Evolutionary conservation across 2,329 filamentous ascomycete genomes (phyloP).

Genomic region (Arthroderma sp.): DNA sequence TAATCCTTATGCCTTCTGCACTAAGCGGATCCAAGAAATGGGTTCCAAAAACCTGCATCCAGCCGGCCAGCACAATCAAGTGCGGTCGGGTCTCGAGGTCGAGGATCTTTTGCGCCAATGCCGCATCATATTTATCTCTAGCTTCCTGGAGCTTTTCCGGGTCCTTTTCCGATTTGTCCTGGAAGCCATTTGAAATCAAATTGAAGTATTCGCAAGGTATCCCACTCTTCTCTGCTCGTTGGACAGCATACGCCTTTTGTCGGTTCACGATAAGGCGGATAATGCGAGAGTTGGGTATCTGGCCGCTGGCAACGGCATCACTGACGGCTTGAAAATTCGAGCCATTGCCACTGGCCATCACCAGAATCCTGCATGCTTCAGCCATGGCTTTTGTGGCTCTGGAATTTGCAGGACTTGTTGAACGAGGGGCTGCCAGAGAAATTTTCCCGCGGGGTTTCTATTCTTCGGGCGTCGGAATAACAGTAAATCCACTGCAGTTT

Average conservation of each 20-base stretch:
- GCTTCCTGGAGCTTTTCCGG: conserved; percentile 38
- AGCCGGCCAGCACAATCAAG: conserved; percentile 68
- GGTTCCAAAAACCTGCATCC: conserved; percentile 69
- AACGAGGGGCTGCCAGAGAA: too few relatives aligned
- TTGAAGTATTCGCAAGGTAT: conserved; percentile 76
- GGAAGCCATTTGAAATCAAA: conserved; percentile 36
- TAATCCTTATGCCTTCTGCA: conserved; percentile 50
- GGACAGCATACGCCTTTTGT: conserved; percentile 51
- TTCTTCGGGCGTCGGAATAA: too few relatives aligned
- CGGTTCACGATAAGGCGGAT: conserved; percentile 54
- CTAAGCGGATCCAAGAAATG: conserved; percentile 58
- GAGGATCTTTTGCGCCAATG: conserved; percentile 46
- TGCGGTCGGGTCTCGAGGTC: conserved; percentile 55
- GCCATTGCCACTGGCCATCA: conserved; percentile 43
- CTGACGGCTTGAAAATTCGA: conserved; percentile 70
- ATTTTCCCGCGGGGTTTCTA: too few relatives aligned
- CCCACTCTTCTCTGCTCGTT: conserved; percentile 43
- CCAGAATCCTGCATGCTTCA: neutral
- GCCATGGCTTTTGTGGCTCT: neutral
- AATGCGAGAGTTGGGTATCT: conserved; percentile 41
- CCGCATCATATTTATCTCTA: conserved; percentile 59
- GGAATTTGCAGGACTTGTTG: neutral
- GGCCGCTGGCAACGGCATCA: conserved; percentile 39
- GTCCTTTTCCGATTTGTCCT: conserved; percentile 53
- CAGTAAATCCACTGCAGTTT: too few relatives aligned